Percentiles rank a stretch among this genome's conserved stretches.
Evolutionary conservation across 2,329 filamentous ascomycete genomes (phyloP).

Genomic region (Colletotrichum destructivum): DNA sequence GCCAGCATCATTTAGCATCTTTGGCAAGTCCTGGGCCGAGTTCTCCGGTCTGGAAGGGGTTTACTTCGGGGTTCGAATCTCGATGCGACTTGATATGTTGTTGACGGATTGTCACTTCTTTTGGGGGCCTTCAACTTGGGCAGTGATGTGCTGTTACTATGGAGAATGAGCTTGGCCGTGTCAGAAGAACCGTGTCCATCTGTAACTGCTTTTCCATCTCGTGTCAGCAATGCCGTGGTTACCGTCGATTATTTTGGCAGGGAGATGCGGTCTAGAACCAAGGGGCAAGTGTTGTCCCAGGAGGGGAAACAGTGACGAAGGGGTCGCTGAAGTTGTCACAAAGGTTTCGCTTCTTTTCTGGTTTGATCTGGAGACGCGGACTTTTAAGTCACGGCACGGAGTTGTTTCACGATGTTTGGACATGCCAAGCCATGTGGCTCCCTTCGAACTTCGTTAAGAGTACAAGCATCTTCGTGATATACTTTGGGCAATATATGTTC

Average conservation of each 20-base stretch:
- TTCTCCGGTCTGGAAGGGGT: not conserved
- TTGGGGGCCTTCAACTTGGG: not conserved
- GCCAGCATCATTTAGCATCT: too few relatives aligned
- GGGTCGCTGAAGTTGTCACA: not conserved
- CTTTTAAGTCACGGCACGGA: not conserved
- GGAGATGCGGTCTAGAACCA: not conserved
- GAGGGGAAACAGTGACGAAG: not conserved
- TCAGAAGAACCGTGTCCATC: not conserved
- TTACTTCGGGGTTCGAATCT: not conserved
- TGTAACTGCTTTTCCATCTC: not conserved
- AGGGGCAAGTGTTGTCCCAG: not conserved
- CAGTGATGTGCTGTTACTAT: not conserved
- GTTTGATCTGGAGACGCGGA: not conserved
- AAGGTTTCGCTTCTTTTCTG: conserved; percentile 22
- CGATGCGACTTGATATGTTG: not conserved
- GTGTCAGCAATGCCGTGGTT: not conserved
- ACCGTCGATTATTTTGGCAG: not conserved
- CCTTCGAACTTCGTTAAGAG: conserved; percentile 11
- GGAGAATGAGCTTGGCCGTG: not conserved
- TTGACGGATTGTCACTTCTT: not conserved
- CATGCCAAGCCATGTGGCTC: conserved; percentile 12
- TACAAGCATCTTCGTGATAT: not conserved
- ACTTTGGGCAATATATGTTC: too few relatives aligned
- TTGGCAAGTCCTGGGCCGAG: not conserved
- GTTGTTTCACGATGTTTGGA: conserved; percentile 35